These are phyloP conservation scores for Lactarius quietus DNA, from an alignment of 768 basidiomycete species.

Conservation along the genomic window DNA sequence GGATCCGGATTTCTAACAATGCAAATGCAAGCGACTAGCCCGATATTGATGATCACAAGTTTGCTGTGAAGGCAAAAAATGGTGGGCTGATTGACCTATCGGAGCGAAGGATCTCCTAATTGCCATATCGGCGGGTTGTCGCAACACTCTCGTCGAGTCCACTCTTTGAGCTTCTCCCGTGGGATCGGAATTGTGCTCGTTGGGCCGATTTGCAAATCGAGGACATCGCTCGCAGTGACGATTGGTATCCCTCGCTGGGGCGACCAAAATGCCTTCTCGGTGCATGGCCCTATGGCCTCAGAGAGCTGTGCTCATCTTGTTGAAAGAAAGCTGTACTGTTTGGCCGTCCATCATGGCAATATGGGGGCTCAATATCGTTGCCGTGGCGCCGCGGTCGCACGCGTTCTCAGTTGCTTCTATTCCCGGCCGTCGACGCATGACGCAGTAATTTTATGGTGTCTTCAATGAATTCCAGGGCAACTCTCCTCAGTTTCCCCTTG, in stretches of 20 bases:
- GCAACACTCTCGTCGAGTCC: not conserved
- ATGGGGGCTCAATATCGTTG: not conserved
- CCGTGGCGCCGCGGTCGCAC: not conserved
- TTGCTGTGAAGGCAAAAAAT: not conserved
- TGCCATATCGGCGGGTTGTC: conserved; percentile 2
- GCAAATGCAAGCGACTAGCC: not conserved
- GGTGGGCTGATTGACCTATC: not conserved
- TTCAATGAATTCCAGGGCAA: not conserved
- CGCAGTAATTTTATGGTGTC: not conserved
- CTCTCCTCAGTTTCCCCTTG: not conserved
- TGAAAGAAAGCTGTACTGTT: conserved; percentile 4
- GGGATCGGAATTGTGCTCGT: not conserved
- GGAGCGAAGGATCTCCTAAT: not conserved
- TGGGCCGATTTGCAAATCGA: conserved; percentile 4
- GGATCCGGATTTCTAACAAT: not conserved
- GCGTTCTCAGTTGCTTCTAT: conserved; percentile 3
- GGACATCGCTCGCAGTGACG: too few relatives aligned
- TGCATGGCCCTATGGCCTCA: not conserved
- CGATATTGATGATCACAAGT: not conserved
- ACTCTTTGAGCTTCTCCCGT: conserved; percentile 7
- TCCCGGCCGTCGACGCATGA: not conserved
- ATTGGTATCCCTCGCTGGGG: not conserved
- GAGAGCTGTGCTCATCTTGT: not conserved
- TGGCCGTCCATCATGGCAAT: conserved; percentile 2
- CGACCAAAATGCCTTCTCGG: not conserved